Evolutionary conservation across 768 basidiomycete species (phyloP).

Genomic region (Pilatotrama ljubarskyi): DNA sequence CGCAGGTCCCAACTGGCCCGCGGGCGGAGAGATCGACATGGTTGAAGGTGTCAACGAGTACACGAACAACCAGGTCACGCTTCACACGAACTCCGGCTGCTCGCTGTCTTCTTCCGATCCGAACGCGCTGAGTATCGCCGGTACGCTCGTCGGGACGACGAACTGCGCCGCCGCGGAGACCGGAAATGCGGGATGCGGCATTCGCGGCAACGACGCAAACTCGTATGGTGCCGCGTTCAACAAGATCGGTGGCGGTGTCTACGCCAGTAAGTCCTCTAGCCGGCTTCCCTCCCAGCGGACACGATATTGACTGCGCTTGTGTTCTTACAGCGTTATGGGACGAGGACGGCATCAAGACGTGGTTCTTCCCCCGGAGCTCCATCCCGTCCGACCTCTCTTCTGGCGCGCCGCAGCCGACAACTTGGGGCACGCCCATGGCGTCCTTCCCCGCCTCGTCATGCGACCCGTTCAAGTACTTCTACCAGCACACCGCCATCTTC

Average conservation of each 20-base stretch:
- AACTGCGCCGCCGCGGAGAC: slow-evolving; percentile 73
- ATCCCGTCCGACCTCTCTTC: slow-evolving; percentile 77
- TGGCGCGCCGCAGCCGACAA: slow-evolving; percentile 70
- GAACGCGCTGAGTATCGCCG: slow-evolving; percentile 54
- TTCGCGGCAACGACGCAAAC: slow-evolving; percentile 56
- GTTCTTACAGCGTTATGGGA: slow-evolving; percentile 70
- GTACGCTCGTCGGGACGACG: slow-evolving; percentile 64
- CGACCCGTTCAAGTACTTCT: slow-evolving; percentile 78
- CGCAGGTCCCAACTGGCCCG: slow-evolving; percentile 60
- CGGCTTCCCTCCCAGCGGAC: background rate
- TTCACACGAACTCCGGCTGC: slow-evolving; percentile 78
- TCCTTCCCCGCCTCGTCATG: slow-evolving; percentile 77
- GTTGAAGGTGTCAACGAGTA: slow-evolving; percentile 82
- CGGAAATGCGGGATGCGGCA: slow-evolving; percentile 80
- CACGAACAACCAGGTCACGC: slow-evolving; percentile 78
- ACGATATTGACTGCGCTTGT: background rate
- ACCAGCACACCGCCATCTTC: slow-evolving; percentile 74
- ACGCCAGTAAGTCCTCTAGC: slow-evolving; percentile 66
- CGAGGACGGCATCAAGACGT: slow-evolving; percentile 70
- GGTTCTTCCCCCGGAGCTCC: slow-evolving; percentile 74
- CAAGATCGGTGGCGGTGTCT: slow-evolving; percentile 80
- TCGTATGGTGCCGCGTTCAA: slow-evolving; percentile 91
- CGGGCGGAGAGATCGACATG: slow-evolving; percentile 78
- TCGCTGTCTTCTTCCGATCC: slow-evolving; percentile 51
- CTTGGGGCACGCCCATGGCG: slow-evolving; percentile 79